phyloP scores from a whole-genome alignment of 202 grass and related monocot species.

The Digitaria exilis region DNA sequence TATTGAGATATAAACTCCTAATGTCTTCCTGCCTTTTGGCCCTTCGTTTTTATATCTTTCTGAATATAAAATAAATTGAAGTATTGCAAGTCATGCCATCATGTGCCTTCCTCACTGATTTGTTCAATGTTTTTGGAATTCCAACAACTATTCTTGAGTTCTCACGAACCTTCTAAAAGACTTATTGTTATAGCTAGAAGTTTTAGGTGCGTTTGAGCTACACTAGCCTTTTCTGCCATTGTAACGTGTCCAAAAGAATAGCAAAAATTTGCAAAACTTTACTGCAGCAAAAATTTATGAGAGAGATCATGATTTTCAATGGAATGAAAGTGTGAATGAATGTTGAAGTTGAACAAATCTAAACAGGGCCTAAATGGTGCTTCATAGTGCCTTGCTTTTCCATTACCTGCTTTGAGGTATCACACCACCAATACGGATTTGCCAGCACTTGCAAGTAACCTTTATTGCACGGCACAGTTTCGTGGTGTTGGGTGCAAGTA shows the following conservation, averaged over 20 bases:
- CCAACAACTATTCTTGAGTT: background rate
- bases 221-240: background rate
- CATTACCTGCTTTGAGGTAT: background rate
- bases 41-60: background rate
- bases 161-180: conserved; percentile 9
- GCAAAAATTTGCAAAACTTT: too few relatives aligned
- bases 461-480: background rate
- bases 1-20: background rate
- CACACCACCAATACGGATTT: conserved; percentile 15
- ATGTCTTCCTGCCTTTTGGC: conserved; percentile 6
- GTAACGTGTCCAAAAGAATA: conserved; percentile 1
- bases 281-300: too few relatives aligned
- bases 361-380: too few relatives aligned
- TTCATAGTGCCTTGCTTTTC: conserved; percentile 1
- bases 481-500: background rate
- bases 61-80: conserved; percentile 29
- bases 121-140: conserved; percentile 1
- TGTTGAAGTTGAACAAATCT: too few relatives aligned
- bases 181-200: conserved; percentile 16
- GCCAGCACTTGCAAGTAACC: background rate
- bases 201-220: conserved; percentile 21
- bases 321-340: too few relatives aligned
- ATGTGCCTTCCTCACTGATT: conserved; percentile 8
- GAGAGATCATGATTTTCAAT: too few relatives aligned
- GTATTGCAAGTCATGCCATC: background rate